Conservation (phyloP, 2,329 filamentous ascomycete genomes). For the Thielaviopsis euricoi region DNA sequence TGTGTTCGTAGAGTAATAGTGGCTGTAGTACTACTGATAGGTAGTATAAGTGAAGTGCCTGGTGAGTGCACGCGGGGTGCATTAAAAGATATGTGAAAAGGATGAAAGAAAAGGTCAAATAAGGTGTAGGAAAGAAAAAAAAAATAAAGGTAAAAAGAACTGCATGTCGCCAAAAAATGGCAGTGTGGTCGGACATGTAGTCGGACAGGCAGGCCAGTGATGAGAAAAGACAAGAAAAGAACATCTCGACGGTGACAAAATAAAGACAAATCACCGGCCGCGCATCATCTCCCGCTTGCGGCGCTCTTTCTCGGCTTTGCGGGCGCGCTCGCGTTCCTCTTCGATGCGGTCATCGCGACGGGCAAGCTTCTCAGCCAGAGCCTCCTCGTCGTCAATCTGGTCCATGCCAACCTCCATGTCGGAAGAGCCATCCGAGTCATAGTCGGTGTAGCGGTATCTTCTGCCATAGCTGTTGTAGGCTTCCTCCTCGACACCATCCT, state of each 20-base stretch:
- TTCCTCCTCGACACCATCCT: conserved; percentile 40
- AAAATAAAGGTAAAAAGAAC: background rate
- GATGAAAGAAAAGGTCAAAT: background rate
- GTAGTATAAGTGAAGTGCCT: no score
- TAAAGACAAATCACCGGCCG: background rate
- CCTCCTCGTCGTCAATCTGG: conserved; percentile 59
- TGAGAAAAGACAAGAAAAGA: no score
- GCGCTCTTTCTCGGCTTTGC: conserved; percentile 47
- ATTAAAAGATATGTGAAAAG: background rate
- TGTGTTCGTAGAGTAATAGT: background rate
- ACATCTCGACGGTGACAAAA: no score
- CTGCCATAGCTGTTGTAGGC: background rate
- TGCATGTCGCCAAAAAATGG: background rate
- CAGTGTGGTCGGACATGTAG: no score
- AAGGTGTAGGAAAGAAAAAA: background rate
- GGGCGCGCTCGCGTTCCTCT: conserved; percentile 41
- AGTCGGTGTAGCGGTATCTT: conserved; percentile 25
- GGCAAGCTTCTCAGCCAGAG: conserved; percentile 41
- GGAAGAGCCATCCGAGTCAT: conserved; percentile 49
- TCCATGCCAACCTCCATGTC: conserved; percentile 66
- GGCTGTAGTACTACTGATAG: no score
- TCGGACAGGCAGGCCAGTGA: no score
- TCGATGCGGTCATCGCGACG: conserved; percentile 52
- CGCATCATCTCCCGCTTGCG: conserved; percentile 24
- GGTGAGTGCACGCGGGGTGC: background rate